A percentile compares a stretch with the other conserved stretches of the same genome.
Evolutionary conservation across 495 filamentous ascomycete species (phyloP).

Genomic region (Aspergillus incahuasiensis): DNA sequence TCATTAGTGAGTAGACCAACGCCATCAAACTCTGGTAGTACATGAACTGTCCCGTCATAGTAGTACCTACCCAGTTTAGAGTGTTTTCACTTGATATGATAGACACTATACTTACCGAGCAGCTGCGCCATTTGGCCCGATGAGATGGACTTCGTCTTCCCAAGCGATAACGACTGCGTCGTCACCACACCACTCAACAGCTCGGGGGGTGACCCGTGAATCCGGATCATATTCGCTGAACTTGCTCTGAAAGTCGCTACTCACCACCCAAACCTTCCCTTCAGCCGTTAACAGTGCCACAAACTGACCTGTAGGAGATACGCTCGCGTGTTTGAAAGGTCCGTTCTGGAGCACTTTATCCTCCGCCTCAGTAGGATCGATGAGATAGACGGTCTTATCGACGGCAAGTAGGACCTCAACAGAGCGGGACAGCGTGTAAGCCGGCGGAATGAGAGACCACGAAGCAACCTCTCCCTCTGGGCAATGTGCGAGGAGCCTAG

Average conservation of each 20-base stretch:
- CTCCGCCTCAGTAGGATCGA: slow-evolving; percentile 84
- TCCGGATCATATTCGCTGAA: slow-evolving; percentile 88
- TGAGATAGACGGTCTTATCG: slow-evolving; percentile 74
- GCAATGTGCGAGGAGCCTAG: slow-evolving; percentile 72
- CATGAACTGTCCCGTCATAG: slow-evolving; percentile 86
- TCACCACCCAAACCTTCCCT: slow-evolving; percentile 88
- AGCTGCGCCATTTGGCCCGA: slow-evolving; percentile 75
- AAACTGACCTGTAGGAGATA: slow-evolving; percentile 87
- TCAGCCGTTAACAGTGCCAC: slow-evolving; percentile 80
- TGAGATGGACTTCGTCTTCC: slow-evolving; percentile 97
- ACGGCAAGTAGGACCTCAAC: slow-evolving; percentile 92
- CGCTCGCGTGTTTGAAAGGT: slow-evolving; percentile 82
- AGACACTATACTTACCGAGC: slow-evolving; percentile 47
- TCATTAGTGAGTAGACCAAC: slow-evolving; percentile 84
- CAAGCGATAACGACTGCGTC: slow-evolving; percentile 91
- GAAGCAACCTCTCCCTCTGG: slow-evolving; percentile 77
- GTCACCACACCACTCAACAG: slow-evolving; percentile 94
- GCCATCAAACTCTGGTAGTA: slow-evolving; percentile 85
- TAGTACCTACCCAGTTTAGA: slow-evolving; percentile 56
- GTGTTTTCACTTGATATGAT: not conserved
- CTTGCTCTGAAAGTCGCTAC: slow-evolving; percentile 86
- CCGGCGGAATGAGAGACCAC: slow-evolving; percentile 86
- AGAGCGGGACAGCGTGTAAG: slow-evolving; percentile 85
- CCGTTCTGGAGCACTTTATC: slow-evolving; percentile 87
- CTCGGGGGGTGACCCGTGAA: slow-evolving; percentile 77